Percentiles rank a stretch among this genome's conserved stretches.
These are phyloP conservation scores for Macadamia tetraphylla DNA, from an alignment of 164 flowering plant species.

Conservation along the genomic window DNA sequence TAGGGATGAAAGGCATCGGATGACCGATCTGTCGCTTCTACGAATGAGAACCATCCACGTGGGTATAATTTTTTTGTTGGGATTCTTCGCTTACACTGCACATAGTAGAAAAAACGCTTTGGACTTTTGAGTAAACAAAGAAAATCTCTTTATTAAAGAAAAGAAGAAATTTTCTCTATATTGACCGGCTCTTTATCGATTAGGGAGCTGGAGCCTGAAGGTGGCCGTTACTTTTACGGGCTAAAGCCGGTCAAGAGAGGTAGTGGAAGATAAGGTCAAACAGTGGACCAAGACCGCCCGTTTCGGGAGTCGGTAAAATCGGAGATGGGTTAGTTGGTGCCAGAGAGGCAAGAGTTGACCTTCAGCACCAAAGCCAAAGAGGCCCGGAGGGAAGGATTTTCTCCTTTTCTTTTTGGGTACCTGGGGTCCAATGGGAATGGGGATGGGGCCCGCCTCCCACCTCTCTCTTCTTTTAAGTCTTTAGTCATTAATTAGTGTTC, in stretches of 20 bases:
- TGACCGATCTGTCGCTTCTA: conserved; percentile 17
- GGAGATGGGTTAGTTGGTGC: conserved; percentile 8
- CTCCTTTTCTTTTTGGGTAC: too few species aligned
- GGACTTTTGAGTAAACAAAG: neutral
- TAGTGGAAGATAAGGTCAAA: neutral
- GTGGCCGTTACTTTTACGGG: neutral
- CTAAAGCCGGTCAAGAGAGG: neutral
- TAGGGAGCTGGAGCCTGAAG: too few species aligned
- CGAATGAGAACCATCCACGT: conserved; percentile 5
- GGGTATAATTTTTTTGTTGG: neutral
- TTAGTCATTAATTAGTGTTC: too few species aligned
- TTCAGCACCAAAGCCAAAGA: neutral
- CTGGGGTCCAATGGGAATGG: too few species aligned
- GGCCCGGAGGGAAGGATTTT: too few species aligned
- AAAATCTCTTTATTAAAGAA: neutral
- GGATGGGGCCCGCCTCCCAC: too few species aligned
- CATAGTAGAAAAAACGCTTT: too few species aligned
- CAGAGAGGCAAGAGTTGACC: conserved; percentile 11
- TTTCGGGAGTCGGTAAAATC: neutral
- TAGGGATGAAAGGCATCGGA: conserved; percentile 5
- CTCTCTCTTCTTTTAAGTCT: too few species aligned
- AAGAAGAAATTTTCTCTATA: too few species aligned
- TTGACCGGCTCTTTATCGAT: conserved; percentile 1
- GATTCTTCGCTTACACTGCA: neutral
- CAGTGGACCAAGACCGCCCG: neutral